phyloP scores from a whole-genome alignment of 2,329 filamentous ascomycete genomes.

The Cyphellophora europaea region DNA sequence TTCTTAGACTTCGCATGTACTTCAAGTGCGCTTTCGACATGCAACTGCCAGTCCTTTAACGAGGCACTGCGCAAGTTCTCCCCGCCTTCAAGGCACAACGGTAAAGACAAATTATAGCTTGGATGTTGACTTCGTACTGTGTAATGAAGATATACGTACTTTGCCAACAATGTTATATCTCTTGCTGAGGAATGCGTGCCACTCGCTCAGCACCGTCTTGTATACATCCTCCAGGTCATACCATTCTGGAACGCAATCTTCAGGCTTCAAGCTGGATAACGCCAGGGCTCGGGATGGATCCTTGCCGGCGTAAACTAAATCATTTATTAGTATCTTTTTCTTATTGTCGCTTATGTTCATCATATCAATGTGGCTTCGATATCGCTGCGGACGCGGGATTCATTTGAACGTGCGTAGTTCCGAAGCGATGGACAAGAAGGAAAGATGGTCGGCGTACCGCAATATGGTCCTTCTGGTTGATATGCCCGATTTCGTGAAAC shows the following conservation, averaged over 20 bases:
- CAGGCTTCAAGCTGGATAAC: conserved; percentile 71
- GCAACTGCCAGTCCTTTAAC: conserved; percentile 2
- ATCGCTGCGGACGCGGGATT: conserved; percentile 1
- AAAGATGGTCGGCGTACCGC: conserved; percentile 79
- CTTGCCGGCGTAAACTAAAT: conserved; percentile 86
- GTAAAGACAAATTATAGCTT: conserved; percentile 3
- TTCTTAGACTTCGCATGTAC: no score
- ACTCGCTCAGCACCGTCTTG: conserved; percentile 74
- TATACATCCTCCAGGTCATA: conserved; percentile 72
- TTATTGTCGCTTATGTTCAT: no score
- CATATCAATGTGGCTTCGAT: conserved; percentile 3
- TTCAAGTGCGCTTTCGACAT: no score
- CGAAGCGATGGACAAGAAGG: conserved; percentile 32
- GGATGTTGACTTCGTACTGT: conserved; percentile 4
- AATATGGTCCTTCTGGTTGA: conserved; percentile 63
- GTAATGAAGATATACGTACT: conserved; percentile 2
- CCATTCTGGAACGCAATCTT: conserved; percentile 76
- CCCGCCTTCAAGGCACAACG: conserved; percentile 4
- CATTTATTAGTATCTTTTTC: no score
- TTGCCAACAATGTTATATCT: conserved; percentile 69
- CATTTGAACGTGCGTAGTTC: conserved; percentile 1
- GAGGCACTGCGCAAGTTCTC: conserved; percentile 3
- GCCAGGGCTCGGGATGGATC: conserved; percentile 85
- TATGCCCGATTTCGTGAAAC: conserved; percentile 85
- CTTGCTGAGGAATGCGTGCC: conserved; percentile 92